Evolutionary conservation across 306 rosid species (phyloP), one percentile per base, ranked within the genome.

Genomic region (Luffa aegyptiaca): DNA sequence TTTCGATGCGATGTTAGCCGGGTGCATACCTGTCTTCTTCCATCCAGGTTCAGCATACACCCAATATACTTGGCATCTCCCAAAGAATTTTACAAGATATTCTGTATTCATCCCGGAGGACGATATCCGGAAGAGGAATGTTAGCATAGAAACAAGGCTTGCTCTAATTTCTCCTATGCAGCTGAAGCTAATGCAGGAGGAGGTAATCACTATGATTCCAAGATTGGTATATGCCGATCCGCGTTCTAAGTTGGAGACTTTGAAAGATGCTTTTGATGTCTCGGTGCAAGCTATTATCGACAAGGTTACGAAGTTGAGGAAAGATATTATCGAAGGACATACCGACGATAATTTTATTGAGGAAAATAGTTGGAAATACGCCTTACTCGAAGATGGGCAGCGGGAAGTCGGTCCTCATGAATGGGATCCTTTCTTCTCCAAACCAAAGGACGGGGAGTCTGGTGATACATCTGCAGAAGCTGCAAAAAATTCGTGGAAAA

Each of bases 381-480:
- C 90, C 31, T 83, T 96, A 86, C 82, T 96, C 88, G 96, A 90
- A 39, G 96, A 90, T 69, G 97, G 99, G 65, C 90, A 87, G 83
- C 98, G 89, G 8, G 91, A 89, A 84, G 99, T 90, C 10, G 98
- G 99, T 79, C 84, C 98, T 83, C 99, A 96, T 81, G 99, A 88
- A 86, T 96, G 99, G 99, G 99, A 96, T 87, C 97, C 96, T 72
- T 93, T 96, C 96, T 96, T 96, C 87, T 93, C 99, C 0, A 93
- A 96, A 86, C 98, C 97, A 4, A 96, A 93, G 84, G 93, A 89
- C 31, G 96, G 81, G 21, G 93, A 95, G 73, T 91, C 98, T 68
- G 75, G 35, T 62, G 90, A 90, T 76, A 80, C 84, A 39, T 86
- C 97, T 64, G 89, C 91, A 0, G 86, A 86, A 84, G 97, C 87